These are phyloP conservation scores for Aspergillus mulundensis DNA, from an alignment of 495 filamentous ascomycete species.

Conservation along the genomic window DNA sequence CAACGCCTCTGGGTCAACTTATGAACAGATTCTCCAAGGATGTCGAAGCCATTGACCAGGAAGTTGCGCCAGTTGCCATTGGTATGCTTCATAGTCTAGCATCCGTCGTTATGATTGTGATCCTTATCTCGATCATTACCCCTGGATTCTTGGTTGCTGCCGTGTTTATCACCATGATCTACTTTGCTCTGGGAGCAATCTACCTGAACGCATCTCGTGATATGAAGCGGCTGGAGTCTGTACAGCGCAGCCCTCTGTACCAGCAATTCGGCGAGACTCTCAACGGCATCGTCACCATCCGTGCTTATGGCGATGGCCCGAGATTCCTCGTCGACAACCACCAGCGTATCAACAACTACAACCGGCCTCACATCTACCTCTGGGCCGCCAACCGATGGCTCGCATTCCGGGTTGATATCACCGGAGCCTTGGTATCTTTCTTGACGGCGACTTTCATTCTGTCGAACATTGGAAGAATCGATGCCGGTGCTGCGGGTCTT, in stretches of 20 bases:
- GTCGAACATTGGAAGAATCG: constrained; percentile 74
- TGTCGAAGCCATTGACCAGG: constrained; percentile 91
- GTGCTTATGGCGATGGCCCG: constrained; percentile 91
- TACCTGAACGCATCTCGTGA: constrained; percentile 90
- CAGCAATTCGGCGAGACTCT: constrained; percentile 98
- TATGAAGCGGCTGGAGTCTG: constrained; percentile 90
- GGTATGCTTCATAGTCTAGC: constrained; percentile 64
- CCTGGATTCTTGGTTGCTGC: constrained; percentile 88
- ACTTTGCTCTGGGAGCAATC: constrained; percentile 76
- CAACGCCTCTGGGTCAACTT: constrained; percentile 90
- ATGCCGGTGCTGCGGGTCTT: constrained; percentile 90
- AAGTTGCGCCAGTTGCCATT: constrained; percentile 86
- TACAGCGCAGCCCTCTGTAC: constrained; percentile 91
- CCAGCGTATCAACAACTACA: constrained; percentile 79
- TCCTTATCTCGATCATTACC: constrained; percentile 88
- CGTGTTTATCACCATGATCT: constrained; percentile 78
- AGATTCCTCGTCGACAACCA: constrained; percentile 95
- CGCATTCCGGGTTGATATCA: constrained; percentile 82
- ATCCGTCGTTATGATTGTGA: constrained; percentile 80
- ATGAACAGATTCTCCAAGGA: constrained; percentile 99
- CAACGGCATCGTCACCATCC: constrained; percentile 93
- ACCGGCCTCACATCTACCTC: constrained; percentile 90
- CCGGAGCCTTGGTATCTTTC: constrained; percentile 89
- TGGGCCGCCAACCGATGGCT: constrained; percentile 99
- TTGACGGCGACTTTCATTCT: constrained; percentile 92